phyloP scores from a whole-genome alignment of 2,329 filamentous ascomycete genomes.

The Beauveria brongniartii region DNA sequence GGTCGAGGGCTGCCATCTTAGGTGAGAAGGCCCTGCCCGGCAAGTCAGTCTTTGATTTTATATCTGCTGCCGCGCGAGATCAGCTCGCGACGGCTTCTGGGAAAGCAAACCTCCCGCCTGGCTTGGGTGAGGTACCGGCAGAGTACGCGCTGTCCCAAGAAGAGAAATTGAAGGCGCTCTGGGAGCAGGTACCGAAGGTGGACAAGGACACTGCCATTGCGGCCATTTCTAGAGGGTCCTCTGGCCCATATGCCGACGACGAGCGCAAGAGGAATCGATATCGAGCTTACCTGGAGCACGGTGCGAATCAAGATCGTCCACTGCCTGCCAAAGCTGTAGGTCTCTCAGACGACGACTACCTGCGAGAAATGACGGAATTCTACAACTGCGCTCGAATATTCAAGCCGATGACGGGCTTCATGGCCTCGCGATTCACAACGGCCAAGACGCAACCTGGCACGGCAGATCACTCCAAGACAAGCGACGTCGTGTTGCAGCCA shows the following conservation, averaged over 20 bases:
- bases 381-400: conserved; percentile 61
- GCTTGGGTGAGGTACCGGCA: conserved; percentile 63
- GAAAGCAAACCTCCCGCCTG: conserved; percentile 67
- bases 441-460: conserved; percentile 37
- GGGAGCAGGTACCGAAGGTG: conserved; percentile 53
- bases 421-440: conserved; percentile 89
- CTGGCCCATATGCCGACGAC: conserved; percentile 76
- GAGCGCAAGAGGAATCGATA: conserved; percentile 74
- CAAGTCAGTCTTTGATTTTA: conserved; percentile 93
- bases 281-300: conserved; percentile 68
- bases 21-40: conserved; percentile 72
- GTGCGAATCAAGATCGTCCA: conserved; percentile 39
- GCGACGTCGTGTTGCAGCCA: conserved; percentile 22
- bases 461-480: conserved; percentile 13
- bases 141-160: conserved; percentile 56
- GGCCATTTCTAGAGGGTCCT: conserved; percentile 55
- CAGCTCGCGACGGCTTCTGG: conserved; percentile 69
- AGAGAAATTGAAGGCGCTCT: conserved; percentile 50
- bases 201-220: conserved; percentile 60
- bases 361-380: conserved; percentile 73
- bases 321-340: conserved; percentile 41
- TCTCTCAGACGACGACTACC: conserved; percentile 62
- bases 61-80: conserved; percentile 70
- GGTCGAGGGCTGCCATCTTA: conserved; percentile 67
- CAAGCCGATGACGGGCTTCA: conserved; percentile 82